Conservation (phyloP, 2,329 filamentous ascomycete species). For the Aspergillus sp. region DNA sequence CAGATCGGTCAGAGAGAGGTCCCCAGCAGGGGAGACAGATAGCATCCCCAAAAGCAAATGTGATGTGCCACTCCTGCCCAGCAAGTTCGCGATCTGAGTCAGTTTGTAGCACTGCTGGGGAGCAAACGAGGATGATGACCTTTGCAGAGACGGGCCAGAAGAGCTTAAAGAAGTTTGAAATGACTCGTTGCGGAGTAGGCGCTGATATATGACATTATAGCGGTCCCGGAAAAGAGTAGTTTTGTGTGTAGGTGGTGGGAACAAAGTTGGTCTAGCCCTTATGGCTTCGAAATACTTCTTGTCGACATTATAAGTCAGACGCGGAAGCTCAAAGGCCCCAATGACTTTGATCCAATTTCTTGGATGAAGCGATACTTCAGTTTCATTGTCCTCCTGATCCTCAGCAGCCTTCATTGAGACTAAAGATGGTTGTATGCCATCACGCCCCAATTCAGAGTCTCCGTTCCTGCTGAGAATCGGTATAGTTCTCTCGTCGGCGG, state of each 20-base stretch:
- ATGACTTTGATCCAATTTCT: slow-evolving; percentile 79
- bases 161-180: slow-evolving; percentile 78
- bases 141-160: slow-evolving; percentile 49
- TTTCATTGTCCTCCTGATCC: slow-evolving; percentile 50
- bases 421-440: slow-evolving; percentile 25
- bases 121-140: slow-evolving; percentile 51
- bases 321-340: slow-evolving; percentile 76
- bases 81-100: slow-evolving; percentile 70
- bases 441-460: slow-evolving; percentile 44
- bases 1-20: slow-evolving; percentile 74
- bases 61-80: slow-evolving; percentile 72
- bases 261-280: slow-evolving; percentile 57
- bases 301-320: slow-evolving; percentile 39
- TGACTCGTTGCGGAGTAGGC: slow-evolving; percentile 82
- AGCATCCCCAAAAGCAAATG: slow-evolving; percentile 85
- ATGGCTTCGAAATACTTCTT: slow-evolving; percentile 89
- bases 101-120: slow-evolving; percentile 71
- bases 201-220: slow-evolving; percentile 87
- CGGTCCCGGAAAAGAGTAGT: slow-evolving; percentile 80
- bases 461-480: slow-evolving; percentile 39
- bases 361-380: slow-evolving; percentile 61
- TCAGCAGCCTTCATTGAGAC: slow-evolving; percentile 34
- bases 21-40: slow-evolving; percentile 71
- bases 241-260: slow-evolving; percentile 74
- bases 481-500: slow-evolving; percentile 14